Percentiles rank a stretch among this genome's conserved stretches.
These are phyloP conservation scores for Purshia tridentata DNA, from an alignment of 306 rosid genomes.

Conservation along the genomic window DNA sequence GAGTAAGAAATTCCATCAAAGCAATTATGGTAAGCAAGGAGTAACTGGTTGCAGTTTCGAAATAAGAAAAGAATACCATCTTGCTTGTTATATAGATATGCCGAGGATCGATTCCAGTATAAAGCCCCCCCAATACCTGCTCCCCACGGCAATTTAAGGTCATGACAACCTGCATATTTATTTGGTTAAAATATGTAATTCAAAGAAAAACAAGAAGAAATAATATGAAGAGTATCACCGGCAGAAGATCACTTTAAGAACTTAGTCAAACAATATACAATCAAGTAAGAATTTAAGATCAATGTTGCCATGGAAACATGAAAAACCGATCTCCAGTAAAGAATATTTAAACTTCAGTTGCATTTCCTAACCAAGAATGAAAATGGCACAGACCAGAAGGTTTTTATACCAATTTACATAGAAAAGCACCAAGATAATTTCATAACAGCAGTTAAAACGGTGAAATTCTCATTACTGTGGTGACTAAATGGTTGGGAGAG, in stretches of 20 bases:
- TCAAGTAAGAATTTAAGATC: not conserved
- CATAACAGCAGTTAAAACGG: too few relatives aligned
- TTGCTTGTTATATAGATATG: slow-evolving; percentile 82
- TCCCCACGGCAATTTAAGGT: slow-evolving; percentile 67
- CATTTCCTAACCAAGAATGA: not conserved
- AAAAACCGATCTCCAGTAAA: not conserved
- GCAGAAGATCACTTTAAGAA: not conserved
- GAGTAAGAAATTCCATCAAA: slow-evolving; percentile 16
- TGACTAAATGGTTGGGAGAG: not conserved
- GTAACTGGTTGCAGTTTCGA: slow-evolving; percentile 5
- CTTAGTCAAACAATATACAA: not conserved
- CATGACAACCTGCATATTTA: slow-evolving; percentile 79
- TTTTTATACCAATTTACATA: not conserved
- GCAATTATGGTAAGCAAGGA: not conserved
- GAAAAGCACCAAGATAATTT: not conserved
- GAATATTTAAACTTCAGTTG: not conserved
- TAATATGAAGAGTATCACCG: not conserved
- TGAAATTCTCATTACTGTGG: not conserved
- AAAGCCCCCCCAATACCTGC: slow-evolving; percentile 59
- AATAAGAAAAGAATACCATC: slow-evolving; percentile 59
- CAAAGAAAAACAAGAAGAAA: not conserved
- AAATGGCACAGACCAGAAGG: not conserved
- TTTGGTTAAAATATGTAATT: not conserved
- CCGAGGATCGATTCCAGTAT: slow-evolving; percentile 66
- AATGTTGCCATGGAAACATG: not conserved